These are phyloP conservation scores for Nemania abortiva DNA, from an alignment of 2,329 filamentous ascomycete species.

Conservation along the genomic window DNA sequence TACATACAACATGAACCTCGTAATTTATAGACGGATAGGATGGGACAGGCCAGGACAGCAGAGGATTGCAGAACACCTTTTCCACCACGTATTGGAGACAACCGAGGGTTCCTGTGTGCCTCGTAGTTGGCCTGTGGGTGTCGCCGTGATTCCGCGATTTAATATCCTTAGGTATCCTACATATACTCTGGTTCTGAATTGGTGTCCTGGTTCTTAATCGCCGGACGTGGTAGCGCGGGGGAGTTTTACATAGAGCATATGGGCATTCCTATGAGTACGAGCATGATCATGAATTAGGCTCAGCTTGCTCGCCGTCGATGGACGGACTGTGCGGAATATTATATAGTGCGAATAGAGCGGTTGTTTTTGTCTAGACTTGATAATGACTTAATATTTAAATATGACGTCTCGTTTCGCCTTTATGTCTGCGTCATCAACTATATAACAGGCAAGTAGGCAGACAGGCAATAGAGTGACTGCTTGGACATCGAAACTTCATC, in stretches of 20 bases:
- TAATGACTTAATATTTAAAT: no score
- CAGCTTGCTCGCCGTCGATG: no score
- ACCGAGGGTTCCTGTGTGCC: background rate
- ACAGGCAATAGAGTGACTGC: background rate
- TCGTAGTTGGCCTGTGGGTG: background rate
- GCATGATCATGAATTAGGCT: no score
- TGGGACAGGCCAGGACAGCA: background rate
- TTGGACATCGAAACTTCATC: background rate
- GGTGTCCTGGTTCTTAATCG: background rate
- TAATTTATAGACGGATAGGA: background rate
- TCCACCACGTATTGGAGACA: background rate
- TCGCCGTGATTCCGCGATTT: background rate
- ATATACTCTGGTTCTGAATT: background rate
- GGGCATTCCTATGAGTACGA: no score
- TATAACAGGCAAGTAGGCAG: background rate
- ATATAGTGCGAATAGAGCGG: no score
- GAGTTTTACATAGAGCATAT: background rate
- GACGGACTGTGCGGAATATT: no score
- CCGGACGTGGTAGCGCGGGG: background rate
- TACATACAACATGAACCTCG: background rate
- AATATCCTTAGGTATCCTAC: background rate
- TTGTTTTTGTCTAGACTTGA: no score
- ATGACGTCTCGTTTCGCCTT: background rate
- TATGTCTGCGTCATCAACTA: background rate
- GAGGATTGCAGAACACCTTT: background rate